Evolutionary conservation across 2,329 filamentous ascomycete genomes (phyloP).

Genomic region (Blumeria hordei): DNA sequence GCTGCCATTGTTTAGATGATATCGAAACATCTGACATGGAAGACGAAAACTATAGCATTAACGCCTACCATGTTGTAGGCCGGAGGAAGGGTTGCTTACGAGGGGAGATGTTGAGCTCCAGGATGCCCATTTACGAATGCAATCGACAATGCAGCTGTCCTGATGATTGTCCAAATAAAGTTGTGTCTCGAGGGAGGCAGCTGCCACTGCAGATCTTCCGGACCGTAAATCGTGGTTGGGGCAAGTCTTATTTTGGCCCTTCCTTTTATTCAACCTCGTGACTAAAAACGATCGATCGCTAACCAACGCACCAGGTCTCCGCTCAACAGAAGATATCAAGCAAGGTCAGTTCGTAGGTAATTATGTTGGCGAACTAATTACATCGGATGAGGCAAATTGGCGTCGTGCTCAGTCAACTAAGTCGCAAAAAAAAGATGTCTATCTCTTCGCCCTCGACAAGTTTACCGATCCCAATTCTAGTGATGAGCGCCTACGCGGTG

Average conservation of each 20-base stretch:
- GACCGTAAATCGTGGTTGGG: slow-evolving; percentile 55
- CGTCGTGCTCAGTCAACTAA: slow-evolving; percentile 32
- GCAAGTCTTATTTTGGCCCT: slow-evolving; percentile 17
- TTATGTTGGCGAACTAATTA: slow-evolving; percentile 52
- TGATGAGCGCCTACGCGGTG: slow-evolving; percentile 29
- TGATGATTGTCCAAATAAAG: slow-evolving; percentile 41
- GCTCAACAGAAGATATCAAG: slow-evolving; percentile 36
- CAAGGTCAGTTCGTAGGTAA: slow-evolving; percentile 58
- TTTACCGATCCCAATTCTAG: slow-evolving; percentile 35
- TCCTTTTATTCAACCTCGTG: not conserved
- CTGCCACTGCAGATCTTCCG: slow-evolving; percentile 56
- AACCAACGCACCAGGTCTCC: slow-evolving; percentile 25
- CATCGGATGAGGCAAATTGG: slow-evolving; percentile 34
- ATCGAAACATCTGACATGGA: slow-evolving; percentile 25
- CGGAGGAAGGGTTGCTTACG: slow-evolving; percentile 27
- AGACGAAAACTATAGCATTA: slow-evolving; percentile 4
- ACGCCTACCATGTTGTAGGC: slow-evolving; percentile 35
- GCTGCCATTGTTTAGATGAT: slow-evolving; percentile 40
- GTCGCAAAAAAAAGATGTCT: slow-evolving; percentile 44
- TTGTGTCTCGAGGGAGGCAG: slow-evolving; percentile 49
- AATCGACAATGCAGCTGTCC: slow-evolving; percentile 46
- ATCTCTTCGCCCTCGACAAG: slow-evolving; percentile 64
- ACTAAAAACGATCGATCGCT: not conserved
- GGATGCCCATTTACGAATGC: slow-evolving; percentile 55
- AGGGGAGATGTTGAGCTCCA: slow-evolving; percentile 25